Base-by-base conservation (phyloP, 352 stramenopile genomes). In the Pseudoperonospora humuli region DNA sequence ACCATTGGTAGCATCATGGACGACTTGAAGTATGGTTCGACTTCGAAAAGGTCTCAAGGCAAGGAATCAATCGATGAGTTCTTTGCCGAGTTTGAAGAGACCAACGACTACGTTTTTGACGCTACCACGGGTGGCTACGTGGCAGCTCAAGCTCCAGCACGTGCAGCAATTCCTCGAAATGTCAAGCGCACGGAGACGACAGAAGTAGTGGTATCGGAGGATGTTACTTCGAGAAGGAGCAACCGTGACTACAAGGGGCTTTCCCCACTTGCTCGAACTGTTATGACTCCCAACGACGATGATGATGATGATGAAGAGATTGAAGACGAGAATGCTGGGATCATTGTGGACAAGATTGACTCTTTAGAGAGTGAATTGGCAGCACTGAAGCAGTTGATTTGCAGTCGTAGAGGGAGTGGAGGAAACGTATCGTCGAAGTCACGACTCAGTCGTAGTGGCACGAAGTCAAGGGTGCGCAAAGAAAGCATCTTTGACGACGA, bases 281-380 rank as follows among this genome's bases (percentile, higher is more conserved):
- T 31, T 28, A 11, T 39, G 6, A 11, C 20, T 28, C 23, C 20
- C 2, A 48, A 39, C 18, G 13, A 29, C 3, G 21, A 35, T 3
- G 15, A 42, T 7, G 34, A 48, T 3, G 15, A 42, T 7, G 34
- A 48, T 5, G 50, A 48, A 8, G 48, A 61, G 25, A 55, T 61
- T 11, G 50, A 38, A 51, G 55, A 76, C 23, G 70, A 70, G 28
- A 67, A 84, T 15, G 67, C 75, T 8, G 76, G 79, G 14, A 75
- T 78, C 32, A 90, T 90, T 41, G 77, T 84, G 21, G 65, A 86
- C 55, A 90, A 87, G 45, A 90, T 90, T 7, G 86, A 73, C 5
- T 77, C 67, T 21, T 45, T 90, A 1, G 77, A 84, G 46, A 64
- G 59, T 7, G 77, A 90, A 28, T 24, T 90, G 13, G 68, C 71